phyloP scores from a whole-genome alignment of 2,329 filamentous ascomycete species.

The Elsinoe necatrix region DNA sequence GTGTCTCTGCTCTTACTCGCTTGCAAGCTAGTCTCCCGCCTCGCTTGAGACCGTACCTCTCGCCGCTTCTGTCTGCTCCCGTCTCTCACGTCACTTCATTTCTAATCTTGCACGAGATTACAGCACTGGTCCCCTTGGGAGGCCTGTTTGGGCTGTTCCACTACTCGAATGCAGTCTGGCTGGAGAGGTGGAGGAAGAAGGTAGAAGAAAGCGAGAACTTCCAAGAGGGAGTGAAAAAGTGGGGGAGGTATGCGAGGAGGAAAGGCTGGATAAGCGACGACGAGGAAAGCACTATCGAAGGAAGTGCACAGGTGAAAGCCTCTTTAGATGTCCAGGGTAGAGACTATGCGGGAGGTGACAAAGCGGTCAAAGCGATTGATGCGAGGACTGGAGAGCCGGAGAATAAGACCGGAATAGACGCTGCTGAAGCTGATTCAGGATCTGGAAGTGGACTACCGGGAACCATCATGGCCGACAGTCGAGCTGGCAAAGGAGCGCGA shows the following conservation, averaged over 20 bases:
- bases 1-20: constrained; percentile 25
- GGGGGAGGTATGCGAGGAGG: constrained; percentile 65
- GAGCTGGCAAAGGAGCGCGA: constrained; percentile 37
- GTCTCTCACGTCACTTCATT: constrained; percentile 78
- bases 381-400: not conserved
- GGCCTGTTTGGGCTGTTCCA: constrained; percentile 71
- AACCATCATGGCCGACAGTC: not conserved
- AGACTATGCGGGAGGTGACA: constrained; percentile 24
- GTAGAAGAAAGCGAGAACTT: constrained; percentile 46
- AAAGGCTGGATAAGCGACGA: constrained; percentile 70
- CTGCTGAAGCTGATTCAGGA: constrained; percentile 31
- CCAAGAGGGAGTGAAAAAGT: constrained; percentile 59
- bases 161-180: constrained; percentile 54
- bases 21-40: constrained; percentile 45
- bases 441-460: constrained; percentile 21
- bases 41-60: constrained; percentile 61
- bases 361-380: not conserved
- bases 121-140: constrained; percentile 71
- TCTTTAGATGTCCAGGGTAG: constrained; percentile 23
- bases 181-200: constrained; percentile 46
- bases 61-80: constrained; percentile 64
- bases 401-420: not conserved
- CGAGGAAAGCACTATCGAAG: constrained; percentile 22
- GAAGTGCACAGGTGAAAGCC: not conserved
- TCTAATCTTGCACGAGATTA: constrained; percentile 83